phyloP scores from a whole-genome alignment of 495 filamentous ascomycete species.

The Evernia prunastri region DNA sequence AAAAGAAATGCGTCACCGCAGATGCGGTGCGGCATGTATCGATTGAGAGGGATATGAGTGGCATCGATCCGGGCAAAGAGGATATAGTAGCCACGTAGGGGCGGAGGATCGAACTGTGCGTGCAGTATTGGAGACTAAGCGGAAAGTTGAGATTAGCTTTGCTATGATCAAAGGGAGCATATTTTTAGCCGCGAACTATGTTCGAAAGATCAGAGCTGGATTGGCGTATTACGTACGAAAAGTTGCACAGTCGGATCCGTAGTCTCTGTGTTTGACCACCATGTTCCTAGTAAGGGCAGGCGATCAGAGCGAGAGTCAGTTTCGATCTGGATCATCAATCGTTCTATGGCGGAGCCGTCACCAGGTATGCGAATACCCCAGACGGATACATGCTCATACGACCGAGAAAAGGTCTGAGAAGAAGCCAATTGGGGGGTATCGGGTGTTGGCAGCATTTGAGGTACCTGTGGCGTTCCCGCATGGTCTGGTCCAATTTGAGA shows the following conservation, averaged over 20 bases:
- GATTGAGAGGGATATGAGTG: not conserved
- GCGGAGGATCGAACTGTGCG: not conserved
- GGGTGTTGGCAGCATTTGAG: not conserved
- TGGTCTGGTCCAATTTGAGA: not conserved
- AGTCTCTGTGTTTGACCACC: not conserved
- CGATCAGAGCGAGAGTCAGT: no score
- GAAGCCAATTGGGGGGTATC: not conserved
- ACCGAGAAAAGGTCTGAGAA: not conserved
- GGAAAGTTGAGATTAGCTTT: not conserved
- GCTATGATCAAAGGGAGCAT: not conserved
- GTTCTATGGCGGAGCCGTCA: not conserved
- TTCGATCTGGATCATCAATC: not conserved
- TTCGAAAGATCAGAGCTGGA: not conserved
- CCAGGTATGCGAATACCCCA: not conserved
- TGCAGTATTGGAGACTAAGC: not conserved
- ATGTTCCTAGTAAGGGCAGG: not conserved
- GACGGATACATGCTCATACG: not conserved
- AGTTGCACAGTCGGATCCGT: not conserved
- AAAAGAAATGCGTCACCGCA: not conserved
- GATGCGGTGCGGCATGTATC: not conserved
- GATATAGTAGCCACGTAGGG: not conserved
- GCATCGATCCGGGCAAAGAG: not conserved
- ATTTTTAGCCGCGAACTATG: not conserved
- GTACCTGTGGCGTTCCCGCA: not conserved
- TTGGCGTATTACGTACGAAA: not conserved